These are phyloP conservation scores for Artemisia argyi DNA, from an alignment of 129 eudicot genomes.

Conservation along the genomic window DNA sequence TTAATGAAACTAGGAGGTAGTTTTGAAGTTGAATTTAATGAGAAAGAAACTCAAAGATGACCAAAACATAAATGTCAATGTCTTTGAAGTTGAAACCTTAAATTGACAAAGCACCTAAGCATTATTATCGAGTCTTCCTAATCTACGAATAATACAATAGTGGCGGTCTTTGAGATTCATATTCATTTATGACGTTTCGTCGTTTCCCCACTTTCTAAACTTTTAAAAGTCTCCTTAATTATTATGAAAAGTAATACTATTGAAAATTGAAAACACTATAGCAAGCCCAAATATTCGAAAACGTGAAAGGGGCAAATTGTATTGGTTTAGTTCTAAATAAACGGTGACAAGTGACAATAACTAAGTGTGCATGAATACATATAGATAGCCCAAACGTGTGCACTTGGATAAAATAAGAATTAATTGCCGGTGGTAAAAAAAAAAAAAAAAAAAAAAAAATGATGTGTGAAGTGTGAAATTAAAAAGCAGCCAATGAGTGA, in stretches of 20 bases:
- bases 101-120: slow-evolving; percentile 6
- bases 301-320: too few species aligned
- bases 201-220: neutral
- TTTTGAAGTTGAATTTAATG: slow-evolving; percentile 6
- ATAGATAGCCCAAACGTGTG: too few species aligned
- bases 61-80: slow-evolving; percentile 20
- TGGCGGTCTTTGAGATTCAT: slow-evolving; percentile 19
- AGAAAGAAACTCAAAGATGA: slow-evolving; percentile 1
- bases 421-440: too few species aligned
- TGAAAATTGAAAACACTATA: neutral
- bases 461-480: too few species aligned
- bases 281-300: too few species aligned
- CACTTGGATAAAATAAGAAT: too few species aligned
- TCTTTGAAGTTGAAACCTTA: slow-evolving; percentile 1
- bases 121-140: slow-evolving; percentile 10
- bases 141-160: neutral
- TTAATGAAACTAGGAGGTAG: neutral
- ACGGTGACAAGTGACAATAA: too few species aligned
- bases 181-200: neutral
- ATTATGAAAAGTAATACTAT: neutral
- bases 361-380: too few species aligned
- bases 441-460: too few species aligned
- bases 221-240: slow-evolving; percentile 17
- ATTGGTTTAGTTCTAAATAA: too few species aligned
- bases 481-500: too few species aligned